Evolutionary conservation across 192 early-diverging fungal genomes (phyloP).

Genomic region (Neocallimastix lanati): DNA sequence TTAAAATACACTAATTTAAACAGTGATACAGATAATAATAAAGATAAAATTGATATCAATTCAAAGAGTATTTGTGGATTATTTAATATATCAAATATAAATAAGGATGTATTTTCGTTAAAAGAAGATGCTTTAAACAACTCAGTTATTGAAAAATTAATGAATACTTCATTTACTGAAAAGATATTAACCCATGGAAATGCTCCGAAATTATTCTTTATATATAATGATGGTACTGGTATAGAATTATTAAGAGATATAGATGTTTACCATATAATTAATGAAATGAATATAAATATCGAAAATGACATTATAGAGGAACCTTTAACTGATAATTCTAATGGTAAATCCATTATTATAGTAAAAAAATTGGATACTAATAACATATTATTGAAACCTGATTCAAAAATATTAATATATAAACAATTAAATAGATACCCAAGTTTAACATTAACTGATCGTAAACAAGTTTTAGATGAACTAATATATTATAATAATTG

Average conservation of each 20-base stretch:
- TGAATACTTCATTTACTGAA: neutral
- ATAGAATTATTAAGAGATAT: neutral
- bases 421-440: neutral
- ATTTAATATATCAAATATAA: neutral
- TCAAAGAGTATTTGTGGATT: neutral
- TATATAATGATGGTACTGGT: neutral
- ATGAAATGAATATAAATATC: neutral
- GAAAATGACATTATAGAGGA: neutral
- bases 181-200: neutral
- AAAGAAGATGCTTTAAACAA: neutral
- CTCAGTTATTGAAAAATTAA: neutral
- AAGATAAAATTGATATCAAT: neutral
- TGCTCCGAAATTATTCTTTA: neutral
- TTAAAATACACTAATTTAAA: neutral
- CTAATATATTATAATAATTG: neutral
- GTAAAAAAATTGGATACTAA: neutral
- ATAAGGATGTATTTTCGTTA: neutral
- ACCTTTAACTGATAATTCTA: neutral
- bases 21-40: neutral
- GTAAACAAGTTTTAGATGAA: neutral
- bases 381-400: neutral
- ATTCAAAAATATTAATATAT: neutral
- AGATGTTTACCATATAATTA: neutral
- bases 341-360: neutral
- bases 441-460: neutral